phyloP scores from a whole-genome alignment of 208 protist genomes.

The Acanthamoeba divionensis region DNA sequence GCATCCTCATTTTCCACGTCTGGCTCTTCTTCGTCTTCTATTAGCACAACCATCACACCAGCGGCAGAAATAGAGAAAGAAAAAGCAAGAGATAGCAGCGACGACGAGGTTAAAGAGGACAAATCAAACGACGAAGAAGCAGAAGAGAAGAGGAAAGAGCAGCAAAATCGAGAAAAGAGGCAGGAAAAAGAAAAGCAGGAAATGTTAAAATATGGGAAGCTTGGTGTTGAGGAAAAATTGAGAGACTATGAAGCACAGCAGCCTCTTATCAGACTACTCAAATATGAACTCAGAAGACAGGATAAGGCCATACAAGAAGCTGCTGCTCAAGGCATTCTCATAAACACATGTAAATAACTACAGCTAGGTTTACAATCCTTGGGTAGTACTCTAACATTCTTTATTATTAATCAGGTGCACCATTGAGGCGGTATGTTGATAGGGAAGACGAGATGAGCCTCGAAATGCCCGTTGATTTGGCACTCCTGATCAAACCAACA shows the following conservation, averaged over 20 bases:
- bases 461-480: constrained; percentile 24
- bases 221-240: constrained; percentile 8
- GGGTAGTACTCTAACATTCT: not conserved
- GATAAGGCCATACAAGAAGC: constrained; percentile 47
- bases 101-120: no score
- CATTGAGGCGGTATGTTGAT: constrained; percentile 39
- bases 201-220: not conserved
- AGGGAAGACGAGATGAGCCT: not conserved
- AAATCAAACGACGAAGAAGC: no score
- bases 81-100: not conserved
- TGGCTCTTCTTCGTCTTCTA: not conserved
- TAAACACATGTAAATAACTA: not conserved
- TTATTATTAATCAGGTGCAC: not conserved
- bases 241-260: constrained; percentile 35
- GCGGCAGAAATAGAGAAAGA: constrained; percentile 2
- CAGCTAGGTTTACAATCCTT: not conserved
- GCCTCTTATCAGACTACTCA: constrained; percentile 33
- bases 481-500: not conserved
- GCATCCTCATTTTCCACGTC: not conserved
- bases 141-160: not conserved
- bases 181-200: not conserved
- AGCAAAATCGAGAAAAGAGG: not conserved
- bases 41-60: not conserved
- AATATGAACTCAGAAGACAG: constrained; percentile 1
- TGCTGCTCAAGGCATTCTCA: not conserved